Evolutionary conservation across 2,329 filamentous ascomycete species (phyloP).

Genomic region (Aspergillus ibericus): DNA sequence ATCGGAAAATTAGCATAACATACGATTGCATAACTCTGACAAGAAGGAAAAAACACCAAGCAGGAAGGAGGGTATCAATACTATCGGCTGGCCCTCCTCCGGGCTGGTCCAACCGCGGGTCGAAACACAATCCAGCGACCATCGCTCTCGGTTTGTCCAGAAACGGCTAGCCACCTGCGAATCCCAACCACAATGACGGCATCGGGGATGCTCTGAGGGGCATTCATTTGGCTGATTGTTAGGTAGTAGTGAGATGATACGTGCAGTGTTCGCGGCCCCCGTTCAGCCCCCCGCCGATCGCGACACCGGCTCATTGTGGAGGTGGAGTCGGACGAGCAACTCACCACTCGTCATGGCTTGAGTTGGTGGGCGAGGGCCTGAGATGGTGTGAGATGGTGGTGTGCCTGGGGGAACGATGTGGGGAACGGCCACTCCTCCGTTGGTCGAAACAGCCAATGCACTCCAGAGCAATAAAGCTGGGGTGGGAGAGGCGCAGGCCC

Average conservation of each 20-base stretch:
- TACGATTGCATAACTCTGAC: too few species aligned
- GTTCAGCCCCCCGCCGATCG: slow-evolving; percentile 4
- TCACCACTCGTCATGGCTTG: neutral
- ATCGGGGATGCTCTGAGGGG: slow-evolving; percentile 2
- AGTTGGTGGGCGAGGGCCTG: neutral
- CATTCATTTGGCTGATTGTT: neutral
- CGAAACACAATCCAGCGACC: neutral
- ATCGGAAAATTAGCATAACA: too few species aligned
- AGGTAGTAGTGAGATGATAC: neutral
- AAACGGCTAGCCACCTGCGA: slow-evolving; percentile 15
- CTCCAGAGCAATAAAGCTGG: slow-evolving; percentile 1
- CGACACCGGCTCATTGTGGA: neutral
- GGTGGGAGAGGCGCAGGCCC: neutral
- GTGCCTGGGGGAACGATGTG: slow-evolving; percentile 8
- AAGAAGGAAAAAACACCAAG: neutral
- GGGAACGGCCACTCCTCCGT: slow-evolving; percentile 3
- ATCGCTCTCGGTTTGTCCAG: slow-evolving; percentile 19
- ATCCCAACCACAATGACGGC: slow-evolving; percentile 13
- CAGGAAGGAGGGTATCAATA: neutral
- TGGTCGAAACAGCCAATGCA: neutral
- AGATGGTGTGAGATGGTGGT: neutral
- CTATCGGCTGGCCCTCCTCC: neutral
- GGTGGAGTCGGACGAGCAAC: neutral
- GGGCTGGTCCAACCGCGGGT: neutral
- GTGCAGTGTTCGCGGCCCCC: neutral